phyloP scores from a whole-genome alignment of 2,329 filamentous ascomycete species.

The Chaetomiaceae sp. region DNA sequence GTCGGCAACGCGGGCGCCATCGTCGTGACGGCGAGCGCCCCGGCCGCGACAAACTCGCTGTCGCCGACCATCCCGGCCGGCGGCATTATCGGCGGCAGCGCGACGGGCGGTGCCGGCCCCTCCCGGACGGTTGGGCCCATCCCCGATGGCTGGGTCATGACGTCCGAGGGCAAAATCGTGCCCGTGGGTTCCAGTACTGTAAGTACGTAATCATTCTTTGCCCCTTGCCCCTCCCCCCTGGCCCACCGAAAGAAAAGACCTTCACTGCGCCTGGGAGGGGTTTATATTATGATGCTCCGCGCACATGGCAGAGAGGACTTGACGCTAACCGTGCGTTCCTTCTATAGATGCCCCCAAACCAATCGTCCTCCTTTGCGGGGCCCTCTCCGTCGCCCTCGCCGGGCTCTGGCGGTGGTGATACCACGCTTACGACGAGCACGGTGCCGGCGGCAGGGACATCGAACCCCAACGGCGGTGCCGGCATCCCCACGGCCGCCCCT shows the following conservation, averaged over 20 bases:
- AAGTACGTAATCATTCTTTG: slow-evolving; percentile 19
- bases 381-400: slow-evolving; percentile 4
- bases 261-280: too few species aligned
- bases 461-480: not conserved
- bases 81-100: slow-evolving; percentile 60
- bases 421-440: slow-evolving; percentile 4
- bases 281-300: too few species aligned
- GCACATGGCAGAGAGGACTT: not conserved
- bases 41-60: slow-evolving; percentile 58
- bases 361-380: not conserved
- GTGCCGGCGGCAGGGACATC: not conserved
- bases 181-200: slow-evolving; percentile 54
- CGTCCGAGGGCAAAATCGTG: slow-evolving; percentile 71
- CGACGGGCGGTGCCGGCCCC: slow-evolving; percentile 43
- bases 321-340: not conserved
- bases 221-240: not conserved
- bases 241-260: not conserved
- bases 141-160: slow-evolving; percentile 78
- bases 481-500: slow-evolving; percentile 6
- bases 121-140: slow-evolving; percentile 49
- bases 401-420: not conserved
- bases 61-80: slow-evolving; percentile 66
- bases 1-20: slow-evolving; percentile 50
- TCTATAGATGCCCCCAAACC: slow-evolving; percentile 3
- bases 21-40: slow-evolving; percentile 52